Conservation (phyloP, 257 asterid species). For the Solanum sparsipilum region DNA sequence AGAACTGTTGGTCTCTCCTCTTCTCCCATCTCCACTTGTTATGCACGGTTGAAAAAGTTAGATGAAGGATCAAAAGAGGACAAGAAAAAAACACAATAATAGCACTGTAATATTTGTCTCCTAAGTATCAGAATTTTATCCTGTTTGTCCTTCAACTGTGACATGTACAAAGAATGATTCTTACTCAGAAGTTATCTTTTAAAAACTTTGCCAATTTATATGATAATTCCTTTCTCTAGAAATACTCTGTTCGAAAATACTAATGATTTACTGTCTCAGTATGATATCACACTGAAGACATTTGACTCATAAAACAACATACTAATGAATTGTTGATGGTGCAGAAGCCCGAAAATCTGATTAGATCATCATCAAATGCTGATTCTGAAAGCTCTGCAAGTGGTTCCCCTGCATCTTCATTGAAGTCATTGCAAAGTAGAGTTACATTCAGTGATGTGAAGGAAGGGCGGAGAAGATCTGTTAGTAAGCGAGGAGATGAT, state of each 20-base stretch:
- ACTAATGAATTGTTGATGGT: constrained; percentile 3
- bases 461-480: constrained; percentile 50
- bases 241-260: background rate
- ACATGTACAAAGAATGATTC: background rate
- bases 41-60: background rate
- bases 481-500: constrained; percentile 39
- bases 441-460: constrained; percentile 42
- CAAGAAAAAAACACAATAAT: background rate
- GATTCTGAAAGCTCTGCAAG: constrained; percentile 54
- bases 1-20: background rate
- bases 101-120: background rate
- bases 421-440: constrained; percentile 38
- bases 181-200: background rate
- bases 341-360: constrained; percentile 59
- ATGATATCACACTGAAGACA: background rate
- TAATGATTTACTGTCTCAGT: background rate
- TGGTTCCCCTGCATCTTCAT: constrained; percentile 61
- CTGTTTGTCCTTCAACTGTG: background rate
- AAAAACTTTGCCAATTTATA: background rate
- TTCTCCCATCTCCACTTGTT: background rate
- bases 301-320: background rate
- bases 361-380: constrained; percentile 28
- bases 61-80: background rate
- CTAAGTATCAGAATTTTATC: background rate
- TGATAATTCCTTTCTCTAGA: background rate